A percentile compares a stretch with the other conserved stretches of the same genome.
Evolutionary conservation across 441 rosid species (phyloP).

Genomic region (Macaranga tanarius): DNA sequence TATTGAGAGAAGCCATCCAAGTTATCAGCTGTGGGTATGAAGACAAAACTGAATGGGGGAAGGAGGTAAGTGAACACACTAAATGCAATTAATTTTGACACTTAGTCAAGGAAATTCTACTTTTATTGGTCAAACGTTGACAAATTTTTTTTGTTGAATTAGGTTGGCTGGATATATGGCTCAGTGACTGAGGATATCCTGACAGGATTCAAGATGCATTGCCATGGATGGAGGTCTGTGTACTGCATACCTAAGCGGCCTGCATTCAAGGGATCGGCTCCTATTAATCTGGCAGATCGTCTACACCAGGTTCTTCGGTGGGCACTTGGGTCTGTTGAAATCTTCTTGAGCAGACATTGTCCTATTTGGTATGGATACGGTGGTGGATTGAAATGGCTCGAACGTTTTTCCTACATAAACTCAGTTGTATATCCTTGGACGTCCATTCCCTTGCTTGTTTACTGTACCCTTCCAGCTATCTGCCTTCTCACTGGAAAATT

Average conservation of each 20-base stretch:
- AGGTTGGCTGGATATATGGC: constrained; percentile 99
- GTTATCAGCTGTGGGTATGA: constrained; percentile 98
- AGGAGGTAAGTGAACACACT: constrained; percentile 56
- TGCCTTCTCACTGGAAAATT: constrained; percentile 97
- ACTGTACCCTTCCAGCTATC: constrained; percentile 89
- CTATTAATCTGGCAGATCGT: constrained; percentile 96
- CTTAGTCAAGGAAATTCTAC: neutral
- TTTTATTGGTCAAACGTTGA: neutral
- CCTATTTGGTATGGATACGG: constrained; percentile 99
- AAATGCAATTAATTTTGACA: neutral
- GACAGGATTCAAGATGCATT: constrained; percentile 99
- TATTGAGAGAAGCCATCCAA: constrained; percentile 94
- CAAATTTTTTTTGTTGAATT: constrained; percentile 10
- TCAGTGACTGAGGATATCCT: constrained; percentile 97
- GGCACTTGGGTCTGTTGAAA: constrained; percentile 99
- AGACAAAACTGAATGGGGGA: constrained; percentile 99
- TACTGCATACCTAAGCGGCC: constrained; percentile 86
- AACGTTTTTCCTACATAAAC: constrained; percentile 90
- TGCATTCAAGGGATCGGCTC: constrained; percentile 98
- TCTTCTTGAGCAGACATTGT: constrained; percentile 92
- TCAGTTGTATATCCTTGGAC: constrained; percentile 94
- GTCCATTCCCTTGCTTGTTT: constrained; percentile 79
- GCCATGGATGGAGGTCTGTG: constrained; percentile 98
- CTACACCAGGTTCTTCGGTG: constrained; percentile 97
- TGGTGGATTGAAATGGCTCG: constrained; percentile 84